phyloP scores from a whole-genome alignment of 441 rosid species.

The Jatropha multifida region DNA sequence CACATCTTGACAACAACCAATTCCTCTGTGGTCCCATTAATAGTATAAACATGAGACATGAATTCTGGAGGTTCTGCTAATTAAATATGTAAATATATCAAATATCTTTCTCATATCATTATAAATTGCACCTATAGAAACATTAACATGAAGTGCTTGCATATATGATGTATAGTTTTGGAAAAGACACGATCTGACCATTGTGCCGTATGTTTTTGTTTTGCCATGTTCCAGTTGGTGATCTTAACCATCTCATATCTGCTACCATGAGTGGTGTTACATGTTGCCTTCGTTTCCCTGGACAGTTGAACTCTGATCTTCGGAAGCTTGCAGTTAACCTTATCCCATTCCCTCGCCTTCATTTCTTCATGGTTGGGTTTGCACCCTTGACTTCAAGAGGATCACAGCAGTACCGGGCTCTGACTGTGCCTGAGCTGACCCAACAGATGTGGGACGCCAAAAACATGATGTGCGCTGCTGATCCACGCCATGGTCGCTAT shows the following conservation, averaged over 20 bases:
- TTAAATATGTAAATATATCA: background rate
- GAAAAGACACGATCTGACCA: constrained; percentile 11
- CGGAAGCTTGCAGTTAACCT: constrained; percentile 54
- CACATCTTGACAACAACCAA: background rate
- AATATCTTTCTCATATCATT: background rate
- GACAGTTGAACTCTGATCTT: constrained; percentile 52
- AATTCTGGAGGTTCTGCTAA: background rate
- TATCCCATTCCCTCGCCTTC: constrained; percentile 55
- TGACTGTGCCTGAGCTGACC: constrained; percentile 60
- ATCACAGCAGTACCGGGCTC: constrained; percentile 47
- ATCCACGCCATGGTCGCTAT: constrained; percentile 73
- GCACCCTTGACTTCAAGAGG: constrained; percentile 53
- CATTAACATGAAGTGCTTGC: background rate
- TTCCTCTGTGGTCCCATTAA: constrained; percentile 15
- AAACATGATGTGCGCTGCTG: constrained; percentile 83
- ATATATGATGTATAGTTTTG: background rate
- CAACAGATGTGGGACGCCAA: constrained; percentile 80
- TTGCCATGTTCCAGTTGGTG: constrained; percentile 36
- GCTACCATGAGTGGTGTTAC: constrained; percentile 54
- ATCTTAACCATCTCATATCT: constrained; percentile 52
- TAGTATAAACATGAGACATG: background rate
- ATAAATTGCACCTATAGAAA: background rate
- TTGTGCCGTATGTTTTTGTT: background rate
- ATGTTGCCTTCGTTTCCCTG: constrained; percentile 52
- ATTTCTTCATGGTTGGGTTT: constrained; percentile 55